Evolutionary conservation across 1,284 basidiomycete species (phyloP), one percentile per base, ranked within the genome.

Genomic region (Anthracocystis panici-leucophaei): DNA sequence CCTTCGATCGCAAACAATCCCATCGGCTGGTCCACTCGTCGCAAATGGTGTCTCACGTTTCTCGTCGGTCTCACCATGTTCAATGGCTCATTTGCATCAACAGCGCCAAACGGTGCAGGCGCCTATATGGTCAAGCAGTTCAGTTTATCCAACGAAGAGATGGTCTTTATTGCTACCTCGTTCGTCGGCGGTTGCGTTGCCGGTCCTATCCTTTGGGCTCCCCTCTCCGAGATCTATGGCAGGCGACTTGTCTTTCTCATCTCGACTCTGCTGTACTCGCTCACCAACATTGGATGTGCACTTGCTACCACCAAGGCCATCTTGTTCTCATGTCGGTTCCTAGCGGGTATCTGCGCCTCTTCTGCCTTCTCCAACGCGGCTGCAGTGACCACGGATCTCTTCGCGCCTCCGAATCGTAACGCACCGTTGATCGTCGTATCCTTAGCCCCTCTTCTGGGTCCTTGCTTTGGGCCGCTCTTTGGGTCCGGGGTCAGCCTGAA

Each of bases 151-250:
- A 53, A 62, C 21, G 65, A 68, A 16, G 65, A 75, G 31, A 46
- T 66, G 45, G 57, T 62, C 12, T 60, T 78, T 16, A 57, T 71
- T 11, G 44, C 72, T 3, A 62, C 72, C 3, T 67, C 73, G 0
- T 78, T 75, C 31, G 68, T 78, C 12, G 72, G 65, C 20, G 76
- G 76, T 2, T 78, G 72, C 44, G 68, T 71, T 0, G 65, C 69
- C 6, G 76, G 76, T 4, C 76, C 76, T 2, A 46, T 75, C 46
- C 5, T 78, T 9, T 78, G 71, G 72, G 72, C 68, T 5, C 76
- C 76, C 11, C 42, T 75, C 6, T 78, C 76, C 8, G 76, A 78
- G 23, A 44, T 64, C 18, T 66, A 59, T 33, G 70, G 65, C 10
- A 27, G 71, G 38, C 29, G 59, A 44, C 14, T 48, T 5, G 56